Conservation (phyloP, 345 rosid species). For the Aquilaria sinensis region DNA sequence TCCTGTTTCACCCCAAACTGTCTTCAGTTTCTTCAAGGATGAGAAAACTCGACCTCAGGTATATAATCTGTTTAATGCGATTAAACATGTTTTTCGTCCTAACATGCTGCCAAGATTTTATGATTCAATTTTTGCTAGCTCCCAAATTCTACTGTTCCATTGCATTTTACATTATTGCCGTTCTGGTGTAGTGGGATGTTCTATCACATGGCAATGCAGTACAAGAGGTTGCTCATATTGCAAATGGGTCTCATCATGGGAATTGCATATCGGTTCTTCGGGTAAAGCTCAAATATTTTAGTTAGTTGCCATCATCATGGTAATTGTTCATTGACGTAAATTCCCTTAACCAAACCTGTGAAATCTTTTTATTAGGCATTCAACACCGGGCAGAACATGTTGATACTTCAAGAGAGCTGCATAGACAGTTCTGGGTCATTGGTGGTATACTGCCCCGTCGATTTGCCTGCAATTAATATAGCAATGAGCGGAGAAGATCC, state of each 20-base stretch:
- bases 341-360: background rate
- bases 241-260: conserved; percentile 85
- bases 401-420: conserved; percentile 95
- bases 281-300: conserved; percentile 31
- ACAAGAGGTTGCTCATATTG: conserved; percentile 91
- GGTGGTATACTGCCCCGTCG: conserved; percentile 83
- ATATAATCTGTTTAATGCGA: background rate
- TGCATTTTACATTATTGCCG: background rate
- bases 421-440: conserved; percentile 80
- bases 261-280: conserved; percentile 93
- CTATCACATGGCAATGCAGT: conserved; percentile 80
- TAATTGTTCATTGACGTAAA: background rate
- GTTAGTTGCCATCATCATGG: no score
- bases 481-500: conserved; percentile 96
- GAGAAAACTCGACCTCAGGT: conserved; percentile 95
- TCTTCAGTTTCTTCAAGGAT: conserved; percentile 84
- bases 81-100: background rate
- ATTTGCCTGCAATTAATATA: conserved; percentile 69
- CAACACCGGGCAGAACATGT: conserved; percentile 76
- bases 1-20: conserved; percentile 62
- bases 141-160: background rate
- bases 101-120: no score
- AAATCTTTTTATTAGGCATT: conserved; percentile 42
- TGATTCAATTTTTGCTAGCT: no score
- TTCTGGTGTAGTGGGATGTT: conserved; percentile 79